Evolutionary conservation across 768 basidiomycete genomes (phyloP).

Genomic region (Psilocybe cubensis): DNA sequence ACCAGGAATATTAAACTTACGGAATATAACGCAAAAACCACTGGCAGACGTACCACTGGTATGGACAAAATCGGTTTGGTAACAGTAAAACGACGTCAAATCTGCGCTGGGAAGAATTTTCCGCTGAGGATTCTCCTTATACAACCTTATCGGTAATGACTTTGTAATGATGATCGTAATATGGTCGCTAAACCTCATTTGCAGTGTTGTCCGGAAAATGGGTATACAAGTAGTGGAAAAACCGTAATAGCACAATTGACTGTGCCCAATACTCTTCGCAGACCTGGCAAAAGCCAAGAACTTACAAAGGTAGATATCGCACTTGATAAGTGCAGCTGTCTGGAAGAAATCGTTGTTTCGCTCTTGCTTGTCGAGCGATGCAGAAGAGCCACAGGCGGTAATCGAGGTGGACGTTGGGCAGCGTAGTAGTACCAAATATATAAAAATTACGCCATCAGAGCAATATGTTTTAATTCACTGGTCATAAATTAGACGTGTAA

Average conservation of each 20-base stretch:
- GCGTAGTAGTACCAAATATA: not conserved
- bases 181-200: not conserved
- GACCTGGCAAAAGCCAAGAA: constrained; percentile 35
- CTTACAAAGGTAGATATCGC: constrained; percentile 40
- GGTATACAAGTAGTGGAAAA: constrained; percentile 30
- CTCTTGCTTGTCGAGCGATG: constrained; percentile 43
- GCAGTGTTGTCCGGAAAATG: constrained; percentile 46
- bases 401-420: constrained; percentile 14
- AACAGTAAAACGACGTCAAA: constrained; percentile 4
- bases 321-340: constrained; percentile 40
- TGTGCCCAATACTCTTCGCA: constrained; percentile 27
- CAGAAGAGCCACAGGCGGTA: constrained; percentile 33
- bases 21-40: not conserved
- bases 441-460: constrained; percentile 65
- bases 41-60: constrained; percentile 22
- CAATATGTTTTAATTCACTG: constrained; percentile 83
- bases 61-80: constrained; percentile 10
- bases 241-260: constrained; percentile 43
- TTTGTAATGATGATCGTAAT: not conserved
- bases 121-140: constrained; percentile 2
- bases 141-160: constrained; percentile 9
- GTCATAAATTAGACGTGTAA: not conserved
- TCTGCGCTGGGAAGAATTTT: constrained; percentile 20
- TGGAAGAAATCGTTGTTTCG: constrained; percentile 49
- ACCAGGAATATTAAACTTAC: not conserved